Evolutionary conservation across 164 flowering plant genomes (phyloP).

Genomic region (Vitis riparia): DNA sequence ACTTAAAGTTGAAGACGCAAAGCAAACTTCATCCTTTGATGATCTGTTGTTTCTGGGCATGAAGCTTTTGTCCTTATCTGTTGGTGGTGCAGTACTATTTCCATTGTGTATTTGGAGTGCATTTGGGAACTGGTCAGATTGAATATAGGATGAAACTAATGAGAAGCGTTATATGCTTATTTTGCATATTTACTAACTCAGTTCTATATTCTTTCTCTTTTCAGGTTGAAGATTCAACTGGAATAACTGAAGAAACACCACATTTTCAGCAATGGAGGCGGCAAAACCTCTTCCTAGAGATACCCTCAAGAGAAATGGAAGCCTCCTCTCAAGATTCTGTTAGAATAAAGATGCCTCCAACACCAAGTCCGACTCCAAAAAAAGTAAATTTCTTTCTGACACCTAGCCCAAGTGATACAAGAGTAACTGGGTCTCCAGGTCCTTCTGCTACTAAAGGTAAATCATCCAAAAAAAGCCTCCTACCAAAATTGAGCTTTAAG

Average conservation of each 20-base stretch:
- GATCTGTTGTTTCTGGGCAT: too few relatives aligned
- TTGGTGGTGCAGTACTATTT: too few relatives aligned
- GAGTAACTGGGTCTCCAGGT: slow-evolving; percentile 33
- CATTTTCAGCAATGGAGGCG: slow-evolving; percentile 40
- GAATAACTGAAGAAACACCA: slow-evolving; percentile 28
- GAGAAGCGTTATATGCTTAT: too few relatives aligned
- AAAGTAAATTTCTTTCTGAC: slow-evolving; percentile 57
- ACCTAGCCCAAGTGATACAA: slow-evolving; percentile 32
- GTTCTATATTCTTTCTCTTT: slow-evolving; percentile 4
- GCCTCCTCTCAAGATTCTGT: slow-evolving; percentile 36
- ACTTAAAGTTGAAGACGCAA: too few relatives aligned
- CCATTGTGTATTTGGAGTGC: too few relatives aligned
- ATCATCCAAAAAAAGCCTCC: slow-evolving; percentile 40
- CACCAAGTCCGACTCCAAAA: slow-evolving; percentile 58
- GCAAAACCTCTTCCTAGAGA: slow-evolving; percentile 53
- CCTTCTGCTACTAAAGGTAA: slow-evolving; percentile 38
- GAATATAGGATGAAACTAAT: too few relatives aligned
- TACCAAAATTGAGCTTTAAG: slow-evolving; percentile 55
- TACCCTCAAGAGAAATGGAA: slow-evolving; percentile 43
- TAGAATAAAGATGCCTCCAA: slow-evolving; percentile 46
- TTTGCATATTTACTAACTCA: neutral
- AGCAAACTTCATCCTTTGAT: too few relatives aligned
- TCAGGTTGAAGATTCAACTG: slow-evolving; percentile 37
- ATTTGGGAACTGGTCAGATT: too few relatives aligned
- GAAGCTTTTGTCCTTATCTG: too few relatives aligned